These are phyloP conservation scores for Rhododendron kiyosumense DNA, from an alignment of 148 eudicot genomes.

Conservation along the genomic window DNA sequence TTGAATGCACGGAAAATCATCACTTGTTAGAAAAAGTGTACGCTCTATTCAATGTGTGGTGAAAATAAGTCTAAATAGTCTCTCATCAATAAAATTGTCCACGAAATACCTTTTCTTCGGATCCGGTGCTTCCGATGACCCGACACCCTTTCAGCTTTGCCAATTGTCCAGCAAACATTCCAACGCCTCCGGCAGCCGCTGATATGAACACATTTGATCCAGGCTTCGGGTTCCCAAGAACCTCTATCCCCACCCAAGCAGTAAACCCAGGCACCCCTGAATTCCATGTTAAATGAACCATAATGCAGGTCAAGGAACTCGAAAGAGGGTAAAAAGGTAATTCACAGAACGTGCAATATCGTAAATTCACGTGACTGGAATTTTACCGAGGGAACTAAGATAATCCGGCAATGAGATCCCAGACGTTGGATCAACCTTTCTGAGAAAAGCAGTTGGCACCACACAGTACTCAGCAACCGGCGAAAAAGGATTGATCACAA, in stretches of 20 bases:
- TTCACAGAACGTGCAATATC: neutral
- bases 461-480: conserved; percentile 34
- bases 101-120: conserved; percentile 28
- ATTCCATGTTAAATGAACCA: neutral
- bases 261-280: conserved; percentile 39
- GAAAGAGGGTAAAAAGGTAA: neutral
- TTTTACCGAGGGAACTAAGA: conserved; percentile 25
- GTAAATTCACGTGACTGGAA: neutral
- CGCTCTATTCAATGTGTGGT: no score
- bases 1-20: no score
- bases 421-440: conserved; percentile 20
- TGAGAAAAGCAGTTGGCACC: conserved; percentile 7
- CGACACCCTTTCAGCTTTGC: conserved; percentile 39
- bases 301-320: neutral
- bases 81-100: neutral
- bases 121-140: conserved; percentile 34
- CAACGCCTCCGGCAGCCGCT: conserved; percentile 42
- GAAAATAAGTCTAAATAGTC: no score
- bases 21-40: no score
- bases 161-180: conserved; percentile 36
- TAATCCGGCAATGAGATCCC: conserved; percentile 25
- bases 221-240: conserved; percentile 25
- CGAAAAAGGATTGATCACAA: conserved; percentile 12
- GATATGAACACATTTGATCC: conserved; percentile 37
- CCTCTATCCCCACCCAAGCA: conserved; percentile 37